Conservation (phyloP, 2,329 filamentous ascomycete genomes). For the Aspergillus puulaauensis region DNA sequence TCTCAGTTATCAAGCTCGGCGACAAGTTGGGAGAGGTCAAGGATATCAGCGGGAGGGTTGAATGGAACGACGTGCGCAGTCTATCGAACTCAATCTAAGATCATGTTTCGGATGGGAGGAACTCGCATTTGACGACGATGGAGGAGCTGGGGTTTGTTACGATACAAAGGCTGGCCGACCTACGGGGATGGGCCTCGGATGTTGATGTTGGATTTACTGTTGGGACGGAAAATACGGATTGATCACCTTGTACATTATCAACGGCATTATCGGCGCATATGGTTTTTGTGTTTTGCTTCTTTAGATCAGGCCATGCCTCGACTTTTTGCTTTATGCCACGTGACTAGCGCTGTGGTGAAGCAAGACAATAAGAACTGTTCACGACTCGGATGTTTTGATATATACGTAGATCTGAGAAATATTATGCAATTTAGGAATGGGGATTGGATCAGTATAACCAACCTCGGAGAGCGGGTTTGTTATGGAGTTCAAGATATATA, state of each 20-base stretch:
- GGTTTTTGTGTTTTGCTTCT: background rate
- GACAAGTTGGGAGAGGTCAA: conserved; percentile 62
- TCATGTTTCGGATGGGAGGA: background rate
- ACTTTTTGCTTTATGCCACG: background rate
- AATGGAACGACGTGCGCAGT: conserved; percentile 47
- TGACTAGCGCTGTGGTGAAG: background rate
- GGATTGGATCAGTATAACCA: no score
- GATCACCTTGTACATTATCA: conserved; percentile 19
- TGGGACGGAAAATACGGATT: conserved; percentile 22
- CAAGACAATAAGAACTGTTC: background rate
- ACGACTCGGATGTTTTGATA: background rate
- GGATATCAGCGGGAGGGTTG: conserved; percentile 55
- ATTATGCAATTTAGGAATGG: no score
- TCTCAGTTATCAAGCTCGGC: conserved; percentile 83
- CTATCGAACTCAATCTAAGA: conserved; percentile 28
- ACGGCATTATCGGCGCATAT: conserved; percentile 35
- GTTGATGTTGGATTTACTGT: conserved; percentile 20
- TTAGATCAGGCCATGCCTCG: background rate
- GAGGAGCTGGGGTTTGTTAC: background rate
- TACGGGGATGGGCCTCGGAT: conserved; percentile 3
- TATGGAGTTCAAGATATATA: background rate
- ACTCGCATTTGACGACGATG: background rate
- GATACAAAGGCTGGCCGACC: background rate
- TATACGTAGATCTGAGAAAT: no score
- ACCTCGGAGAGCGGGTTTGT: no score